These are phyloP conservation scores for Wallacemonas rigidus DNA, from an alignment of 208 protist species.

Conservation along the genomic window DNA sequence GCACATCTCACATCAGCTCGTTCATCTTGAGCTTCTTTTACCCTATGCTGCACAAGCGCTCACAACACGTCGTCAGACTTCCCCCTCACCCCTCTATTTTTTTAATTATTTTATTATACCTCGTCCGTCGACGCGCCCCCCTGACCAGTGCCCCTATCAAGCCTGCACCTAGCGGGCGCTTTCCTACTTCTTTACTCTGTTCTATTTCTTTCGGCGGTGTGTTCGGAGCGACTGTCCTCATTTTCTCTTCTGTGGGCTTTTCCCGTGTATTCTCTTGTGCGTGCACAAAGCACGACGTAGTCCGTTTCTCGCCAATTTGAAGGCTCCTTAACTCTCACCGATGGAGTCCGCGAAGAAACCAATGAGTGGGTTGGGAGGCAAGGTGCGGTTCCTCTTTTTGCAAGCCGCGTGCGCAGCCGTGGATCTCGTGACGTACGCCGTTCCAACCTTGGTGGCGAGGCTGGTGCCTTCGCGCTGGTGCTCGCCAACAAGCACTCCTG, in stretches of 20 bases:
- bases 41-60: no score
- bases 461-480: not conserved
- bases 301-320: no score
- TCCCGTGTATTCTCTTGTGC: not conserved
- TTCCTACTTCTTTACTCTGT: conserved; percentile 5
- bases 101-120: no score
- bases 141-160: no score
- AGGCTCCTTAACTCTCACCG: conserved; percentile 1
- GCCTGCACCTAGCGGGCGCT: conserved; percentile 1
- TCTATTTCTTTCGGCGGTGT: not conserved
- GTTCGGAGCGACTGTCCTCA: not conserved
- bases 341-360: conserved; percentile 16
- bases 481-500: not conserved
- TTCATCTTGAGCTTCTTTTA: no score
- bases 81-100: no score
- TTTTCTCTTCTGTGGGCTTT: not conserved
- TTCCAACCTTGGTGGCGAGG: conserved; percentile 6
- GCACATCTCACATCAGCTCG: no score
- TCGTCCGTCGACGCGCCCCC: no score
- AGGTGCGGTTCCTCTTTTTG: conserved; percentile 32
- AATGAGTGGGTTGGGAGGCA: conserved; percentile 9
- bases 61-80: no score
- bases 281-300: no score
- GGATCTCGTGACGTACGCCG: conserved; percentile 16
- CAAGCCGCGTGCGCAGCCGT: conserved; percentile 24